Percentiles rank a stretch among this genome's conserved stretches.
phyloP scores from a whole-genome alignment of 2,329 filamentous ascomycete genomes.

The Coniella vitis region DNA sequence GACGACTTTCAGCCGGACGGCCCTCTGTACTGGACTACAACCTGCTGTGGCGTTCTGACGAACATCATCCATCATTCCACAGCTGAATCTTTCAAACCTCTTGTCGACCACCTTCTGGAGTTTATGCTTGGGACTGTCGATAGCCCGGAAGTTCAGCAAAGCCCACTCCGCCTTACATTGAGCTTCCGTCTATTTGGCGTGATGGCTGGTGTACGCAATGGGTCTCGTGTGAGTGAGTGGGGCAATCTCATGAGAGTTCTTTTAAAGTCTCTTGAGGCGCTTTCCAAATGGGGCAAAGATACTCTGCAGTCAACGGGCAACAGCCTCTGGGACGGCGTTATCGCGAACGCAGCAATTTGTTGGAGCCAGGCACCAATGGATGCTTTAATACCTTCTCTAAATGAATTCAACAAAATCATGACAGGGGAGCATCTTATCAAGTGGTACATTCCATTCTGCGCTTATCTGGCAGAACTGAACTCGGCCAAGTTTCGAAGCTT shows the following conservation, averaged over 20 bases:
- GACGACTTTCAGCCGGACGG: constrained; percentile 42
- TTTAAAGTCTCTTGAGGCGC: constrained; percentile 42
- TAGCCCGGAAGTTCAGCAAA: constrained; percentile 25
- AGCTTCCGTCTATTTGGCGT: constrained; percentile 58
- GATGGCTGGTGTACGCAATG: constrained; percentile 73
- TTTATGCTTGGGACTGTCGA: constrained; percentile 34
- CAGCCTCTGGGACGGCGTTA: constrained; percentile 49
- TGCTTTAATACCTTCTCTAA: constrained; percentile 63
- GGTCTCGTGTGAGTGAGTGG: constrained; percentile 70
- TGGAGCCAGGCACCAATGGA: constrained; percentile 76
- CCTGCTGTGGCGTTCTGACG: constrained; percentile 70
- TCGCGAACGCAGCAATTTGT: constrained; percentile 56
- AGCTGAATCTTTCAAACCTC: constrained; percentile 62
- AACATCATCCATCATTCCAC: constrained; percentile 79
- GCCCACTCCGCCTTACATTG: constrained; percentile 38
- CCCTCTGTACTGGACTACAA: constrained; percentile 49
- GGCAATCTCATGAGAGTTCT: constrained; percentile 51
- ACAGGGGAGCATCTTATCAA: constrained; percentile 57
- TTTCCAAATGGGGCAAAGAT: constrained; percentile 34
- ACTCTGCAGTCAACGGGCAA: constrained; percentile 30
- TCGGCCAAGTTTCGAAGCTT: constrained; percentile 68
- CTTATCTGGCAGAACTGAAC: constrained; percentile 69
- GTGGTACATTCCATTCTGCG: constrained; percentile 82
- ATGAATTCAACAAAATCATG: constrained; percentile 57
- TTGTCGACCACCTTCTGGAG: constrained; percentile 57